Conservation (phyloP, 2,329 filamentous ascomycete genomes). For the Cryphonectria carpinicola region DNA sequence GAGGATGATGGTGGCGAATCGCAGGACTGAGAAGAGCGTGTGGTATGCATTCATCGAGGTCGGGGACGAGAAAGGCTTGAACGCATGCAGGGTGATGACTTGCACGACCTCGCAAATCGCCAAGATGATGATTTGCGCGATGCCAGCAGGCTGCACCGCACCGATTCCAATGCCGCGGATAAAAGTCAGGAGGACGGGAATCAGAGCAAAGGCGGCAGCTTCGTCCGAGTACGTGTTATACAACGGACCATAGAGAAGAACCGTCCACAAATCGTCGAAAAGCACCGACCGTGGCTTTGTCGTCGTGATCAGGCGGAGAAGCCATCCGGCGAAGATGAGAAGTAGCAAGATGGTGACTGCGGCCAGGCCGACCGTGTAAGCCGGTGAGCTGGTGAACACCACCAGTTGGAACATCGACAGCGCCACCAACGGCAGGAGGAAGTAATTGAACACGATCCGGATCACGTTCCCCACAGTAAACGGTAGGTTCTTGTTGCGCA, state of each 20-base stretch:
- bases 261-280: conserved; percentile 90
- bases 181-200: conserved; percentile 83
- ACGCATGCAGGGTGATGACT: conserved; percentile 83
- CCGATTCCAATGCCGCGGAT: conserved; percentile 89
- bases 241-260: conserved; percentile 86
- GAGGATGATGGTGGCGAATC: conserved; percentile 75
- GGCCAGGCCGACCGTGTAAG: conserved; percentile 74
- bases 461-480: conserved; percentile 81
- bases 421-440: conserved; percentile 83
- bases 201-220: conserved; percentile 84
- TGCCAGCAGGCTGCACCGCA: conserved; percentile 88
- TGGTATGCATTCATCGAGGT: conserved; percentile 99
- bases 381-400: conserved; percentile 68
- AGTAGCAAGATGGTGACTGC: conserved; percentile 74
- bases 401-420: conserved; percentile 92
- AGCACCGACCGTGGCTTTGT: conserved; percentile 84
- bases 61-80: conserved; percentile 84
- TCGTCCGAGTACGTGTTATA: conserved; percentile 98
- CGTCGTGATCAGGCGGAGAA: conserved; percentile 77
- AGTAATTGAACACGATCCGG: conserved; percentile 89
- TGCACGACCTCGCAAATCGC: conserved; percentile 94
- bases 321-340: conserved; percentile 75
- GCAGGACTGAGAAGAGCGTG: conserved; percentile 77
- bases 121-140: conserved; percentile 88
- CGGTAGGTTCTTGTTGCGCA: conserved; percentile 88